A percentile compares a stretch with the other conserved stretches of the same genome.
Evolutionary conservation across 352 stramenopile genomes (phyloP).

Genomic region (Elongisporangium undulatum): DNA sequence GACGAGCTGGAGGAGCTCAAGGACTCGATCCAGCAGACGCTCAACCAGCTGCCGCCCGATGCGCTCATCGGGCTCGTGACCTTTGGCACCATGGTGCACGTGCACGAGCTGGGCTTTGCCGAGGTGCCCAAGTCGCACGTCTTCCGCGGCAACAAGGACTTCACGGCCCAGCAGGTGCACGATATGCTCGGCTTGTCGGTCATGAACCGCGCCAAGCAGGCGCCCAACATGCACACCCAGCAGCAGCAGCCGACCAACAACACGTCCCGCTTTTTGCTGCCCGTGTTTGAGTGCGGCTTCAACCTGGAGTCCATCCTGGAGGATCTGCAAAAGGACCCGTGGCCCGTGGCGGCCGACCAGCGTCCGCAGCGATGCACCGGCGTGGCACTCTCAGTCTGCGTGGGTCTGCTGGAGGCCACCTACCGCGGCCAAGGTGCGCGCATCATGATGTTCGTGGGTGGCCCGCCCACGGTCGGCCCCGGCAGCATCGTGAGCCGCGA

Average conservation of each 20-base stretch:
- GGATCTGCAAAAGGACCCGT: constrained; percentile 97
- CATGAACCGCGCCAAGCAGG: constrained; percentile 48
- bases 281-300: constrained; percentile 96
- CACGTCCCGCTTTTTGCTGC: constrained; percentile 93
- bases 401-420: constrained; percentile 94
- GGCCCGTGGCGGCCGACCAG: constrained; percentile 96
- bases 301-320: constrained; percentile 97
- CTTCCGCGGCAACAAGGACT: constrained; percentile 99
- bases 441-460: constrained; percentile 99
- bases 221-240: constrained; percentile 51
- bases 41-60: constrained; percentile 97
- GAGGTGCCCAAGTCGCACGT: constrained; percentile 97
- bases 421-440: constrained; percentile 93
- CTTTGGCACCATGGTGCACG: constrained; percentile 98
- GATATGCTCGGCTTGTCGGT: constrained; percentile 93
- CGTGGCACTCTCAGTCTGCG: constrained; percentile 94
- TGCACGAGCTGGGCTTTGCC: constrained; percentile 97
- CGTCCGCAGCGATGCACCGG: constrained; percentile 95
- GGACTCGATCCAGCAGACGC: constrained; percentile 97
- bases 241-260: constrained; percentile 81
- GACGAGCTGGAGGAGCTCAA: constrained; percentile 98
- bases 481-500: constrained; percentile 94
- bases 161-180: constrained; percentile 92
- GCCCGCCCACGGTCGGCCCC: constrained; percentile 95
- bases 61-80: constrained; percentile 98